Base-by-base conservation (phyloP, 495 filamentous ascomycete genomes). In the Aspergillus nidulans region DNA sequence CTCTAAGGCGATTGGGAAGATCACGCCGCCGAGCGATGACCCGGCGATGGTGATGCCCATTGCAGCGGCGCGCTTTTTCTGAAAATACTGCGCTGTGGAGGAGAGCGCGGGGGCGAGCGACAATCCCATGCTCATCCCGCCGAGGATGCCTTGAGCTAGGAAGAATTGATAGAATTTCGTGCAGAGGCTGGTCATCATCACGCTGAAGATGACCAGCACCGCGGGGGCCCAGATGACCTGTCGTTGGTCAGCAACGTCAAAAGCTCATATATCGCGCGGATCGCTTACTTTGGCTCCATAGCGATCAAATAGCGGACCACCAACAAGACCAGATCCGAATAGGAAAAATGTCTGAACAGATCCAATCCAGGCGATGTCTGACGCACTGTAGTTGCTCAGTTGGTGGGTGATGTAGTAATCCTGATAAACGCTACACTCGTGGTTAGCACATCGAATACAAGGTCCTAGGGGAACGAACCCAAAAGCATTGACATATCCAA, bases 1-100 rank as follows among this genome's bases (percentile, higher is more conserved):
- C 3, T 40, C 71, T n/a, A 85, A 78, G n/a, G 36, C 57, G 20
- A 72, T 55, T 0, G 68, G 66, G 41, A 63, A 59, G 18, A 69
- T 63, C 7, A 71, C 42, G 9, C 73, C 69, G 6, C 64, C 68
- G 6, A 71, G 23, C 6, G 65, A 66, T 0, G 71, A 70, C 0
- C 89, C 89, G 25, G 72, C 70, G 0, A 85, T 56, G 0, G 58
- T 59, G 10, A 76, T 44, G 0, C 71, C 74, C 21, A 71, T 43
- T 1, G 73, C 71, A 0, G 68, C 39, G 1, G 59, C 64, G 21
- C 70, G 46, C 28, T 65, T 64, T 8, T 65, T 64, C 36, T 57
- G 51, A 49, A 77, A 77, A 51, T 71, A 74, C 24, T 69, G 60
- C 3, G 58, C 56, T 1, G 71, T 59, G 2, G 62, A 54, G 1